phyloP scores from a whole-genome alignment of 2,329 filamentous ascomycete genomes.

The Zasmidium citrigriseum region DNA sequence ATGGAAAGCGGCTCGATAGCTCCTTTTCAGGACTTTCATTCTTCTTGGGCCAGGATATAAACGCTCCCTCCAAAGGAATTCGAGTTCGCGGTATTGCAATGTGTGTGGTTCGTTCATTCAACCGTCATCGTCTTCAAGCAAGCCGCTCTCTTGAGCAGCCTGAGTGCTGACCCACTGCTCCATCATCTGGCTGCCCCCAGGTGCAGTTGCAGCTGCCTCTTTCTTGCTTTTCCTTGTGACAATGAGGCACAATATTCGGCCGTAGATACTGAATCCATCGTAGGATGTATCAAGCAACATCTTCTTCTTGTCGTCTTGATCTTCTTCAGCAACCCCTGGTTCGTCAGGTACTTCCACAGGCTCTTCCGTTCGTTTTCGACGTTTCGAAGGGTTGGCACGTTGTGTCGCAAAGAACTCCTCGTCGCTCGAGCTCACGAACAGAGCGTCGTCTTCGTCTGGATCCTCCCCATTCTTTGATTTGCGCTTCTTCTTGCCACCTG shows the following conservation, averaged over 20 bases:
- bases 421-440: slow-evolving; percentile 41
- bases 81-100: too few species aligned
- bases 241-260: slow-evolving; percentile 86
- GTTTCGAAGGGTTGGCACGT: slow-evolving; percentile 25
- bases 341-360: slow-evolving; percentile 26
- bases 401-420: slow-evolving; percentile 37
- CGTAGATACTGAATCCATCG: slow-evolving; percentile 94
- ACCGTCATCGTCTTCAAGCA: slow-evolving; percentile 34
- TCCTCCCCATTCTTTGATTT: slow-evolving; percentile 22
- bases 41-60: too few species aligned
- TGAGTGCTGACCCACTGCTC: slow-evolving; percentile 43
- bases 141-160: slow-evolving; percentile 33
- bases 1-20: too few species aligned
- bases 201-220: slow-evolving; percentile 21
- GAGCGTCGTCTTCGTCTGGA: slow-evolving; percentile 29
- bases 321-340: slow-evolving; percentile 25
- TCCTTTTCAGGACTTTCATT: too few species aligned
- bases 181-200: slow-evolving; percentile 40
- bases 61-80: too few species aligned
- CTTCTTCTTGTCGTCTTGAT: slow-evolving; percentile 82
- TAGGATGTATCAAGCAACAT: slow-evolving; percentile 82
- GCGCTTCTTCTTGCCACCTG: slow-evolving; percentile 24
- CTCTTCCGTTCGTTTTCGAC: slow-evolving; percentile 23
- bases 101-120: too few species aligned
- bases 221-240: slow-evolving; percentile 69